Evolutionary conservation across 1,139 yeast species (phyloP).

Genomic region (Geotrichum aggregatum): DNA sequence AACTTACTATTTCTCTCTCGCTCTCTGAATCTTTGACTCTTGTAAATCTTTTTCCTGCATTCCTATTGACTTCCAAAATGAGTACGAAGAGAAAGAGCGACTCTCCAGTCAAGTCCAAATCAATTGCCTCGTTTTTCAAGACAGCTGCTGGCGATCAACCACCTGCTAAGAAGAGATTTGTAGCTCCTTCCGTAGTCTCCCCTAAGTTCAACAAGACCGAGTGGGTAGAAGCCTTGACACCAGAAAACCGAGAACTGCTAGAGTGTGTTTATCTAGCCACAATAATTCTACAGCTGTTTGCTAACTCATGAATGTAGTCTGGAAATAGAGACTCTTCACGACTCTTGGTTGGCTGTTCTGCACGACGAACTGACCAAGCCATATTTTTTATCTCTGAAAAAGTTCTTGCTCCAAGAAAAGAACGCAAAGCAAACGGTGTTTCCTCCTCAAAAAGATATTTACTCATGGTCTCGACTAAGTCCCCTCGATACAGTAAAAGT

Average conservation of each 20-base stretch:
- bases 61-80: no score
- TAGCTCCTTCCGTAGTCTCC: neutral
- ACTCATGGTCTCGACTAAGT: slow-evolving; percentile 88
- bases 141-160: slow-evolving; percentile 7
- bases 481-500: slow-evolving; percentile 74
- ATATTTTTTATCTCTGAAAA: slow-evolving; percentile 71
- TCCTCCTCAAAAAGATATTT: slow-evolving; percentile 75
- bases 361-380: slow-evolving; percentile 76
- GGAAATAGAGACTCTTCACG: slow-evolving; percentile 68
- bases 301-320: no score
- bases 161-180: slow-evolving; percentile 12
- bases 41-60: no score
- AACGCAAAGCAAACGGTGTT: slow-evolving; percentile 49
- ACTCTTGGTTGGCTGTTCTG: slow-evolving; percentile 70
- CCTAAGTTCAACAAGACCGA: slow-evolving; percentile 45
- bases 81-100: slow-evolving; percentile 16
- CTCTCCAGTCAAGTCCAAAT: slow-evolving; percentile 10
- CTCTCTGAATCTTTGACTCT: no score
- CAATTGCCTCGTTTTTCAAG: slow-evolving; percentile 19
- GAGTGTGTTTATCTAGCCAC: slow-evolving; percentile 29
- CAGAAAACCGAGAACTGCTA: slow-evolving; percentile 53
- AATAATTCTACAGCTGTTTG: slow-evolving; percentile 13
- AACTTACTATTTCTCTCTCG: no score
- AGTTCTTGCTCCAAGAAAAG: slow-evolving; percentile 46
- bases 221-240: slow-evolving; percentile 54